Evolutionary conservation across 306 rosid species (phyloP), one percentile per base, ranked within the genome.

Genomic region (Hippophae tibetana): DNA sequence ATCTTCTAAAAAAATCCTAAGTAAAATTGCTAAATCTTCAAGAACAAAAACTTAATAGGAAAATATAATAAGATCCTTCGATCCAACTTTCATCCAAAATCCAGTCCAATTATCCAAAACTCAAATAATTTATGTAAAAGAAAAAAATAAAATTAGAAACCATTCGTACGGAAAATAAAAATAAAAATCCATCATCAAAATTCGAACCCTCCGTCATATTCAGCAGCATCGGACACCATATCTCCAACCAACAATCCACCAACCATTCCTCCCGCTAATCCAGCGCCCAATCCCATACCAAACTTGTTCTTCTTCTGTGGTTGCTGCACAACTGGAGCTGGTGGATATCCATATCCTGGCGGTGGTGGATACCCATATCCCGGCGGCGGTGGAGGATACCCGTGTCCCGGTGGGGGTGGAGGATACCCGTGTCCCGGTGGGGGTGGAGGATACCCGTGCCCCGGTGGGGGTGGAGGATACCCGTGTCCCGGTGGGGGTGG

Each of bases 171-270:
- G 70, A 78, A 26, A 13, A 12, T 69, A 81, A 10, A 25, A 74
- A 64, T 72, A 79, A 73, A 57, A 69, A 66, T 0, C 84, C 89
- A 10, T 42, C 82, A 46, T 74, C 86, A 13, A 31, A 31, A 31
- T 31, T 54, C 71, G 2, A 61, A 69, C 0, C 84, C 79, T 1
- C 73, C 73, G 43, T 77, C 79, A 49, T 54, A 74, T 10, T 12
- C 64, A 47, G 51, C 70, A 2, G 56, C 84, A 57, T 84, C 94
- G 42, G 94, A 86, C 2, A 78, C 74, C 81, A 87, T 57, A 54
- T 90, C 89, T n/a, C 95, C 97, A 7, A 90, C 77, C 66, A 90
- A 46, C 60, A 85, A 13, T 55, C 97, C 94, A 27, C 97, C 95
- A 8, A 86, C 55, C 14, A 76, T 64, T 45, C 97, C 97, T 0